Evolutionary conservation across 768 basidiomycete genomes (phyloP), one percentile per base, ranked within the genome.

Genomic region (Collybia nuda): DNA sequence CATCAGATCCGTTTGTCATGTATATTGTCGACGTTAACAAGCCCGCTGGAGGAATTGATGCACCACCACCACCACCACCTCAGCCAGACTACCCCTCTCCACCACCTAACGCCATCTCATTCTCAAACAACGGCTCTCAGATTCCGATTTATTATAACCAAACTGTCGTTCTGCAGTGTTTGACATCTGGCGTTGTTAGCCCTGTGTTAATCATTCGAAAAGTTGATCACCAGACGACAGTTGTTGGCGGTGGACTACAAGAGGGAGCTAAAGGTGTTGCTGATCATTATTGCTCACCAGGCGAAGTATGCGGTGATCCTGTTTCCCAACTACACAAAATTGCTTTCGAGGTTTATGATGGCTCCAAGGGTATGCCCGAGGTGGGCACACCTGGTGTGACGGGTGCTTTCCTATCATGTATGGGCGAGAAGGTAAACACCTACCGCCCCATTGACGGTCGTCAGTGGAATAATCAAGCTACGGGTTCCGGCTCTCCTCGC

Each of bases 101-200:
- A 26, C 93, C 95, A 21, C 88, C 92, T 11, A 93, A 94, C 56
- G 93, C 91, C 5, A 92, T 96, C 44, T 75, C 89, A 5, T 90
- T 90, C 68, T 85, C 85, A 37, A 86, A 85, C 66, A 89, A 89
- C 56, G 87, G 89, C 0, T 85, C 86, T 3, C 88, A 88, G 61
- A 93, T 92, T 41, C 88, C 93, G 15, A 86, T 98, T 51, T 93
- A 94, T 69, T 98, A 98, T 77, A 98, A 98, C 63, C 90, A 95
- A 67, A 94, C 93, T 1, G 89, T 98, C 41, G 92, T 98, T 24
- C 69, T 98, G 29, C 96, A 98, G 64, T 98, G 94, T 61, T 75
- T 96, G 56, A 90, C 90, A 1, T 96, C 96, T 2, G 96, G 94
- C 23, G 89, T 94, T 38, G 90, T 96, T 59, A 92, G 90, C 51